Base-by-base conservation (phyloP, 2,329 filamentous ascomycete genomes). In the Ambrosiella beaveri region DNA sequence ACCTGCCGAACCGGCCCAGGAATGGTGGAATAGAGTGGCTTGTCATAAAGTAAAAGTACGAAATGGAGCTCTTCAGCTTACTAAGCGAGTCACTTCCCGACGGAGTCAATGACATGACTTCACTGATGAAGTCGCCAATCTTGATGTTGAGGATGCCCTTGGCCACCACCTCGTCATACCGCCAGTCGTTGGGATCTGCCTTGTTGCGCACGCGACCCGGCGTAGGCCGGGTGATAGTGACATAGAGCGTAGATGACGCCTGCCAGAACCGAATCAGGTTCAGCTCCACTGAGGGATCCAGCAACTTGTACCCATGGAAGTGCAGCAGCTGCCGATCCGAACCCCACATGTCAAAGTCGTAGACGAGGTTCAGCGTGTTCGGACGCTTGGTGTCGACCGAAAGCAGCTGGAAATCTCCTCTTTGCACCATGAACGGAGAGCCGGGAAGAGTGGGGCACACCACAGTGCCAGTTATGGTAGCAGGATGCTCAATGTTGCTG, bases 221-320 rank as follows among this genome's bases (percentile, higher is more conserved):
- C 7, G 56, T 59, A 15, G 58, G 59, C 59, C 75, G 68, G 13
- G 77, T 78, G 58, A 84, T 74, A 1, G 75, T 80, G 51, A 82
- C 79, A 61, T 81, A 83, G 0, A 85, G 71, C 0, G 79, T 83
- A 17, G 75, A 81, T 0, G 80, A 81, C 1, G 80, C 77, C 54
- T 71, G 71, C 81, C 80, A 84, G 60, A 85, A 79, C 61, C 76
- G 71, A 45, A 70, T 63, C 1, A 77, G 74, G 1, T 75, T 74
- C 39, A 84, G 70, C 1, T 80, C 77, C 0, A 80, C 76, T 0
- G 77, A 77, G 2, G 80, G 75, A 65, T 83, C 76, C 47, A 84
- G 74, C 1, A 79, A 71, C 66, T 84, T 84, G 68, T 77, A 80
- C 0, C 80, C 81, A 61, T 81, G 73, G 64, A 85, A 80, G 59